A percentile compares a stretch with the other conserved stretches of the same genome.
These are phyloP conservation scores for Elongisporangium anandrum DNA, from an alignment of 352 stramenopile genomes.

Conservation along the genomic window DNA sequence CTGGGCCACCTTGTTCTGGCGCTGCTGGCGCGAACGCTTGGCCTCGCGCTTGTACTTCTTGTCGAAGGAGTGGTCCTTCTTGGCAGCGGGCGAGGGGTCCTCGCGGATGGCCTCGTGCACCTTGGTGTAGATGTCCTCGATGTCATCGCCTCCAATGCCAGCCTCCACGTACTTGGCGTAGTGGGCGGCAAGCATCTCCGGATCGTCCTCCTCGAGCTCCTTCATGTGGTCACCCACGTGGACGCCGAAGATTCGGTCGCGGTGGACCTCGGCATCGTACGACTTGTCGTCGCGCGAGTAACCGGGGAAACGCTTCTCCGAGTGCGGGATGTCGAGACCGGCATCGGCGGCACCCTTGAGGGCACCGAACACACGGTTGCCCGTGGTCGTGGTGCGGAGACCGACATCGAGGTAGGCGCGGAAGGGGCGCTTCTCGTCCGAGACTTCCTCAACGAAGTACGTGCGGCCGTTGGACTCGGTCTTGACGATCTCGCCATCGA, in stretches of 20 bases:
- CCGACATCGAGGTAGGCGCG: conserved; percentile 97
- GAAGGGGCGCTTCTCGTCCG: conserved; percentile 98
- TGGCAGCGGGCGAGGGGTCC: conserved; percentile 91
- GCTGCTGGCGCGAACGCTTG: conserved; percentile 94
- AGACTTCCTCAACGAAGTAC: conserved; percentile 99
- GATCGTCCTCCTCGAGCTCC: conserved; percentile 99
- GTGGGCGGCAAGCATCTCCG: conserved; percentile 96
- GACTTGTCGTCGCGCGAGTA: conserved; percentile 98
- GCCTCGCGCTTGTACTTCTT: conserved; percentile 93
- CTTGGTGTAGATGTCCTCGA: conserved; percentile 89
- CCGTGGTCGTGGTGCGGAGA: conserved; percentile 96
- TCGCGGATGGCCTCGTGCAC: conserved; percentile 97
- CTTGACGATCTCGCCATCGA: conserved; percentile 95
- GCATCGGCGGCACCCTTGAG: conserved; percentile 99
- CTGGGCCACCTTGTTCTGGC: conserved; percentile 92
- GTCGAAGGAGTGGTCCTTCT: conserved; percentile 90
- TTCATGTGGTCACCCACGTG: conserved; percentile 99
- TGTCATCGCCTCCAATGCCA: conserved; percentile 91
- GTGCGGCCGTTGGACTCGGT: conserved; percentile 95
- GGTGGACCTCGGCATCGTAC: conserved; percentile 98
- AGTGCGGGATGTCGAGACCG: conserved; percentile 98
- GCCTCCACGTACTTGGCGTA: conserved; percentile 95
- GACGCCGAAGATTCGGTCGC: conserved; percentile 97
- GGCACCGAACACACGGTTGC: conserved; percentile 98
- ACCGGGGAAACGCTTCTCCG: conserved; percentile 98